A percentile compares a stretch with the other conserved stretches of the same genome.
Evolutionary conservation across 2,329 filamentous ascomycete genomes (phyloP).

Genomic region (Fusarium foetens): DNA sequence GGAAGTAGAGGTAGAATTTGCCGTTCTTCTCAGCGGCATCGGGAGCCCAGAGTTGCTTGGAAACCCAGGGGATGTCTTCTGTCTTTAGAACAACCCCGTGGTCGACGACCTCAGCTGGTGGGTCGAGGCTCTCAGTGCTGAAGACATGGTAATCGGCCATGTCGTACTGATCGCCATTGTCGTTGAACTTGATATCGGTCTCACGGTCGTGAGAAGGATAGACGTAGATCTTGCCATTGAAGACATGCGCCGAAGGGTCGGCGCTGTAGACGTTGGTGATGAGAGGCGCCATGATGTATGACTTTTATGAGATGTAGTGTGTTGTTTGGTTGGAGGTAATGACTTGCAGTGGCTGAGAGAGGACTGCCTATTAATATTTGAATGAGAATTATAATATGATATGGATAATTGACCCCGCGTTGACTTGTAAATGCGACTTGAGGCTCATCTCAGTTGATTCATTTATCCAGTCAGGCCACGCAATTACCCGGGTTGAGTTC

Average conservation of each 20-base stretch:
- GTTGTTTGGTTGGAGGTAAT: not conserved
- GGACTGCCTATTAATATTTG: constrained; percentile 9
- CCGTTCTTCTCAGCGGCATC: constrained; percentile 75
- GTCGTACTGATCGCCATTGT: constrained; percentile 87
- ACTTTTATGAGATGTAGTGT: not conserved
- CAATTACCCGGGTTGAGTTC: constrained; percentile 39
- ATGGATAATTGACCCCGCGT: constrained; percentile 34
- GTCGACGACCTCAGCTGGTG: constrained; percentile 71
- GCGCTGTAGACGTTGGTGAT: constrained; percentile 82
- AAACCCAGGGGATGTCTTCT: constrained; percentile 78
- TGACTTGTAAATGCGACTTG: constrained; percentile 17
- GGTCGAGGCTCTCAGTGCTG: constrained; percentile 62
- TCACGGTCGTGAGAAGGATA: constrained; percentile 85
- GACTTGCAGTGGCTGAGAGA: not conserved
- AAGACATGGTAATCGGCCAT: constrained; percentile 88
- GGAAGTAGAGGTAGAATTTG: constrained; percentile 82
- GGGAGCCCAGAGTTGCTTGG: constrained; percentile 83
- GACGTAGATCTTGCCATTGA: constrained; percentile 79
- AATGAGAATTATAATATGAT: constrained; percentile 1
- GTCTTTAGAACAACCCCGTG: constrained; percentile 75
- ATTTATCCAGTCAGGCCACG: constrained; percentile 40
- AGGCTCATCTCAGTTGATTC: constrained; percentile 23
- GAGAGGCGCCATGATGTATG: constrained; percentile 62
- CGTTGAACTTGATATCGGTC: constrained; percentile 78
- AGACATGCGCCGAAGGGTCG: constrained; percentile 83